Conservation (phyloP, 805 yeast genomes). For the Starmerella stigmatis region DNA sequence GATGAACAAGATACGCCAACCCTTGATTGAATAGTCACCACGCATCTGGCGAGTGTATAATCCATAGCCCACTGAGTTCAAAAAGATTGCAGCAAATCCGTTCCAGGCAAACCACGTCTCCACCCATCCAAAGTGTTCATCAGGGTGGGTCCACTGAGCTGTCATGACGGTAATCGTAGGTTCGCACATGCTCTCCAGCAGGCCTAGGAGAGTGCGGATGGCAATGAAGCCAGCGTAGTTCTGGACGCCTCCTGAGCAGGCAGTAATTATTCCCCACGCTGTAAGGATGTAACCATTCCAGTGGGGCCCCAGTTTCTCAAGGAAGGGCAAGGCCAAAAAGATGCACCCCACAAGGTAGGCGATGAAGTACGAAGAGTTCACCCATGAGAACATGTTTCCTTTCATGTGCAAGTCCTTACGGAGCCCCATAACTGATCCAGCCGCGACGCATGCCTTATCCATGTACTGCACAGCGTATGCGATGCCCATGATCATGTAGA, state of each 20-base stretch:
- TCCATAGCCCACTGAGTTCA: slow-evolving; percentile 23
- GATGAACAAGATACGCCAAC: slow-evolving; percentile 54
- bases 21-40: slow-evolving; percentile 28
- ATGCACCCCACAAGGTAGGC: slow-evolving; percentile 44
- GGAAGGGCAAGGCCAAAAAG: slow-evolving; percentile 38
- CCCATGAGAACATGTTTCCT: slow-evolving; percentile 31
- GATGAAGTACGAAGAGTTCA: slow-evolving; percentile 47
- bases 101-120: slow-evolving; percentile 36
- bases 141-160: slow-evolving; percentile 45
- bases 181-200: slow-evolving; percentile 43
- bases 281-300: slow-evolving; percentile 41
- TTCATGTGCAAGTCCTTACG: slow-evolving; percentile 8
- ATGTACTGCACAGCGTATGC: not conserved
- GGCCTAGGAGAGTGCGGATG: slow-evolving; percentile 40
- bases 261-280: slow-evolving; percentile 49
- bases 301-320: slow-evolving; percentile 46
- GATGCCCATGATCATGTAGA: slow-evolving; percentile 4
- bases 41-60: slow-evolving; percentile 8
- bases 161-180: slow-evolving; percentile 50
- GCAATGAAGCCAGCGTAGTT: slow-evolving; percentile 39
- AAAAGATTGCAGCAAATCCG: slow-evolving; percentile 36
- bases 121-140: slow-evolving; percentile 38
- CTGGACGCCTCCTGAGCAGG: slow-evolving; percentile 37
- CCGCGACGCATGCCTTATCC: not conserved
- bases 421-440: slow-evolving; percentile 25